Base-by-base conservation (phyloP, 345 rosid species). In the Microcos paniculata region DNA sequence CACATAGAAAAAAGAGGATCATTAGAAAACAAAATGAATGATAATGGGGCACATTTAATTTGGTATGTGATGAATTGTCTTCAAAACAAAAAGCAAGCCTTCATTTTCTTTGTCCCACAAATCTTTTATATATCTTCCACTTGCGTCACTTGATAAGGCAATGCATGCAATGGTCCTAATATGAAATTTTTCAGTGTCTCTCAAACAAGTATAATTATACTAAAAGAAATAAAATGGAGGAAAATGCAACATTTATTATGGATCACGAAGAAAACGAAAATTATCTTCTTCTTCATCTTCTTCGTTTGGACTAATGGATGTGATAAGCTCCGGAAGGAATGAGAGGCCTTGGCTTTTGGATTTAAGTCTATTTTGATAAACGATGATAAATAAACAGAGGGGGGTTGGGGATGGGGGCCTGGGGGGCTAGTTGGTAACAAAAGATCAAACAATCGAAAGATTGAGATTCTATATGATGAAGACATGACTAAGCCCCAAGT, bases 401-500 rank as follows among this genome's bases (percentile, higher is more conserved):
- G 15, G 9, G 9, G 26, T 9, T 6, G 21, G 73, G n/a, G 21
- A n/a, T 14, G 1, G 0, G 1, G 71, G 3, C 26, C 19, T n/a
- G n/a, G 40, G 40, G 40, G 11, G 31, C 49, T 42, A 46, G 28
- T 31, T 6, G 73, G 19, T 52, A 52, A 5, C 49, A 53, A 21
- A 71, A 71, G 61, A 71, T 71, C 49, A 15, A 35, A 55, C 63
- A 23, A 42, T 9, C 35, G 10, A 26, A 56, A 57, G 76, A 56
- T 72, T 40, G 62, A 53, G 74, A 53, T 35, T 53, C 49, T n/a
- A n/a, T n/a, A 13, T 55, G 76, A 72, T 12, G 26, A 72, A 6
- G 76, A 72, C 66, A 72, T 26, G 42, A 58, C 66, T 28, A 26
- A 56, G 63, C 49, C 49, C 49, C 49, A 35, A 71, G n/a, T 35